Percentiles rank a stretch among this genome's conserved stretches.
Evolutionary conservation across 1,284 basidiomycete genomes (phyloP).

Genomic region (Marasmius fiardii): DNA sequence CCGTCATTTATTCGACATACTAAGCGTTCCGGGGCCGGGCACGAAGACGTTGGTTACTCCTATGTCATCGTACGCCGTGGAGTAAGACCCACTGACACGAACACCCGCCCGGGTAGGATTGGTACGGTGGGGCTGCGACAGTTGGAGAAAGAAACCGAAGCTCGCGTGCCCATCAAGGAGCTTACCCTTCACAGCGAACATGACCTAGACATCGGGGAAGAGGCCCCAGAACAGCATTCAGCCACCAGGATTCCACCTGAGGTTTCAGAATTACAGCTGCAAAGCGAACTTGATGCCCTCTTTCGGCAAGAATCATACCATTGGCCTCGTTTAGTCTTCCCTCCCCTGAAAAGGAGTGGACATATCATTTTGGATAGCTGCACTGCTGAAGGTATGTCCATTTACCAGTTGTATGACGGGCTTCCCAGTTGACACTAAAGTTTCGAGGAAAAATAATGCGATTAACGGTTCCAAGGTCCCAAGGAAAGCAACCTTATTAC

Average conservation of each 20-base stretch:
- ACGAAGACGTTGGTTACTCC: slow-evolving; percentile 86
- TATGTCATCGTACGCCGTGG: slow-evolving; percentile 91
- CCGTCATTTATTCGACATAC: slow-evolving; percentile 85
- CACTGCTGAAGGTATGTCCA: slow-evolving; percentile 65
- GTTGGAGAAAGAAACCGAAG: slow-evolving; percentile 34
- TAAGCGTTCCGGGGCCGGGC: slow-evolving; percentile 79
- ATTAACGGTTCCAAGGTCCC: slow-evolving; percentile 86
- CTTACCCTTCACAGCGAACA: slow-evolving; percentile 42
- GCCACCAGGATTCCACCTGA: slow-evolving; percentile 9
- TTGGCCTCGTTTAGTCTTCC: slow-evolving; percentile 91
- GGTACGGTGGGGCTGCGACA: slow-evolving; percentile 57
- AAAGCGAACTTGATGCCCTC: slow-evolving; percentile 40
- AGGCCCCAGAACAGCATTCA: slow-evolving; percentile 3
- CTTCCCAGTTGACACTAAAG: slow-evolving; percentile 10
- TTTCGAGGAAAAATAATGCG: slow-evolving; percentile 82
- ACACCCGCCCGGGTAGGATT: slow-evolving; percentile 54
- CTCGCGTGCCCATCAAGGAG: slow-evolving; percentile 34
- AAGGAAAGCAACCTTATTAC: slow-evolving; percentile 92
- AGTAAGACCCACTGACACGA: slow-evolving; percentile 47
- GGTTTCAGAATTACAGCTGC: slow-evolving; percentile 12
- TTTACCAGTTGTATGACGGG: slow-evolving; percentile 1
- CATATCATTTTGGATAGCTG: slow-evolving; percentile 95
- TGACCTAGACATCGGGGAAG: slow-evolving; percentile 16
- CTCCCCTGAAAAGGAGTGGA: slow-evolving; percentile 89
- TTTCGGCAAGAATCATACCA: slow-evolving; percentile 67